These are phyloP conservation scores for Beauveria brongniartii DNA, from an alignment of 2,329 filamentous ascomycete genomes.

Conservation along the genomic window DNA sequence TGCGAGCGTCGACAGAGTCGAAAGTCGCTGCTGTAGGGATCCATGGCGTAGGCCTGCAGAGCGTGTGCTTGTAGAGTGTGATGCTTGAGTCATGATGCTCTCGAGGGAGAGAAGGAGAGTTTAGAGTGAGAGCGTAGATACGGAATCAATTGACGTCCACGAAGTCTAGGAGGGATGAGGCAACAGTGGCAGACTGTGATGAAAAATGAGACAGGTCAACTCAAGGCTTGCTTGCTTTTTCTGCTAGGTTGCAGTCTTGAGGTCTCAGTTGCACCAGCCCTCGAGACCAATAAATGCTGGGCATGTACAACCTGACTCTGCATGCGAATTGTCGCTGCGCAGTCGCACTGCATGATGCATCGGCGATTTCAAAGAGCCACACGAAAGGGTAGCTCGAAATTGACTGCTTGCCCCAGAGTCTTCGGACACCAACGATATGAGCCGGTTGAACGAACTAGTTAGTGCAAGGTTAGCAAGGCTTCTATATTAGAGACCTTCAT, in stretches of 20 bases:
- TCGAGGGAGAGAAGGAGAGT: no score
- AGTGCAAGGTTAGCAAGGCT: no score
- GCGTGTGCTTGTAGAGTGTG: neutral
- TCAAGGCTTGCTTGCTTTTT: neutral
- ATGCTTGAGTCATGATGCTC: neutral
- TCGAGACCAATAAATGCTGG: neutral
- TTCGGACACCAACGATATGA: no score
- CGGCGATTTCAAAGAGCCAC: neutral
- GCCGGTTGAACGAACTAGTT: no score
- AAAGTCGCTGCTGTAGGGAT: slow-evolving; percentile 26
- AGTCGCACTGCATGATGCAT: neutral
- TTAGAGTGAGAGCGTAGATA: no score
- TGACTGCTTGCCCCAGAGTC: no score
- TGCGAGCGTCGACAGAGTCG: slow-evolving; percentile 29
- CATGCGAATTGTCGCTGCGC: neutral
- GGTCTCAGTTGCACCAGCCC: neutral
- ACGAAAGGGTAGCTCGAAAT: neutral
- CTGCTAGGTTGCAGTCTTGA: neutral
- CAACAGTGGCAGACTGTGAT: no score
- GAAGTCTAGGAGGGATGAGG: no score
- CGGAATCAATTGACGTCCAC: no score
- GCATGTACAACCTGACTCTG: no score
- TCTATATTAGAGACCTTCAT: no score
- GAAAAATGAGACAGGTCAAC: neutral
- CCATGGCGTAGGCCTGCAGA: slow-evolving; percentile 14